Evolutionary conservation across 78 protist genomes (phyloP).

Genomic region (Dictyostelium brefeldianum): DNA sequence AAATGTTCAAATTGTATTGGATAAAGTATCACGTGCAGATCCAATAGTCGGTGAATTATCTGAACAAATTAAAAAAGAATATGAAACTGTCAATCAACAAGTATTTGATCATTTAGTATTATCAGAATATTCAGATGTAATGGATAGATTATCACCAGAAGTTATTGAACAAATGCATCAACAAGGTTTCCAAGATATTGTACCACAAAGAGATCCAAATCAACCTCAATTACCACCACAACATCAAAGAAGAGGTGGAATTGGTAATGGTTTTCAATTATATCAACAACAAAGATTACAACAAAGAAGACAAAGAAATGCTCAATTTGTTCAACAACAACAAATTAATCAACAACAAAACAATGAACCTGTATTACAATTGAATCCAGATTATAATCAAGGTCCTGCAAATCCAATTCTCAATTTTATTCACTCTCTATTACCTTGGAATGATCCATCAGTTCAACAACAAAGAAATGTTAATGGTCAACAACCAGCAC

Average conservation of each 20-base stretch:
- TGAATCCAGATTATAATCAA: not conserved
- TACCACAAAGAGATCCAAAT: conserved; percentile 38
- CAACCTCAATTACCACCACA: conserved; percentile 2
- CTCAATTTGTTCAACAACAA: conserved; percentile 34
- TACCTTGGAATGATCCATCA: conserved; percentile 55
- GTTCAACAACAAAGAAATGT: not conserved
- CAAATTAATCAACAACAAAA: conserved; percentile 4
- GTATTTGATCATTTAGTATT: conserved; percentile 53
- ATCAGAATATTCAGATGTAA: conserved; percentile 66
- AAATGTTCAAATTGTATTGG: conserved; percentile 2
- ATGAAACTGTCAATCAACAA: conserved; percentile 31
- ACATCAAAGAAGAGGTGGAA: conserved; percentile 47
- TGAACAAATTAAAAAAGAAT: conserved; percentile 16
- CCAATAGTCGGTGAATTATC: not conserved
- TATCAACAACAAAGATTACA: conserved; percentile 37
- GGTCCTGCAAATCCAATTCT: conserved; percentile 42
- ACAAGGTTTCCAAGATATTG: conserved; percentile 44
- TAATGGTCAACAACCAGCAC: conserved; percentile 34
- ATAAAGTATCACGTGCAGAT: not conserved
- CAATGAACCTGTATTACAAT: conserved; percentile 29
- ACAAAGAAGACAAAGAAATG: not conserved
- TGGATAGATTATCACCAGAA: conserved; percentile 68
- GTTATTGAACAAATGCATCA: conserved; percentile 52
- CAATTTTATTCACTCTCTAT: conserved; percentile 50
- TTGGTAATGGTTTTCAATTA: conserved; percentile 65